These are phyloP conservation scores for Puccinellia tenuiflora DNA, from an alignment of 176 grass and related monocot genomes.

Conservation along the genomic window DNA sequence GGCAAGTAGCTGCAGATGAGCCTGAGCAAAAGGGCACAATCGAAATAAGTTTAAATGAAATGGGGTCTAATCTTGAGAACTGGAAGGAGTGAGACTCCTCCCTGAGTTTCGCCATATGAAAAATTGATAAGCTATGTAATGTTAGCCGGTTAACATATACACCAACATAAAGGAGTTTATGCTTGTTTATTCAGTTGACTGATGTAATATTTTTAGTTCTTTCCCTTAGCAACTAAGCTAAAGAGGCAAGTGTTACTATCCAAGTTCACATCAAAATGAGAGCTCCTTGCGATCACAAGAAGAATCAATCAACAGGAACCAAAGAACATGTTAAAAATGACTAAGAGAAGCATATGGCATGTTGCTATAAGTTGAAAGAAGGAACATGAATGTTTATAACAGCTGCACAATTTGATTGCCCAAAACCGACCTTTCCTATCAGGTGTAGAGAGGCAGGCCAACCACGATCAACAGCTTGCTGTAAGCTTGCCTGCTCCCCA, in stretches of 20 bases:
- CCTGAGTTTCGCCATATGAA: not conserved
- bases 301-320: not conserved
- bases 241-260: not conserved
- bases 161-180: not conserved
- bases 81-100: not conserved
- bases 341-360: not conserved
- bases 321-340: not conserved
- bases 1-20: not conserved
- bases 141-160: not conserved
- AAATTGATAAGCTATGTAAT: not conserved
- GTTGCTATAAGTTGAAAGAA: not conserved
- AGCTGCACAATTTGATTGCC: not conserved
- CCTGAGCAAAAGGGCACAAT: not conserved
- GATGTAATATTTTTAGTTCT: not conserved
- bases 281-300: not conserved
- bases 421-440: slow-evolving; percentile 79
- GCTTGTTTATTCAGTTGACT: not conserved
- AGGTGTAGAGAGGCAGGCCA: slow-evolving; percentile 93
- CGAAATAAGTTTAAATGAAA: not conserved
- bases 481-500: slow-evolving; percentile 60
- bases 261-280: not conserved
- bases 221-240: not conserved
- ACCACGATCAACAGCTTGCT: slow-evolving; percentile 65
- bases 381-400: slow-evolving; percentile 2
- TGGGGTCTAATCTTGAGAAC: not conserved